A percentile compares a stretch with the other conserved stretches of the same genome.
Conservation (phyloP, 2,329 filamentous ascomycete species). For the Leptographium flavum region DNA sequence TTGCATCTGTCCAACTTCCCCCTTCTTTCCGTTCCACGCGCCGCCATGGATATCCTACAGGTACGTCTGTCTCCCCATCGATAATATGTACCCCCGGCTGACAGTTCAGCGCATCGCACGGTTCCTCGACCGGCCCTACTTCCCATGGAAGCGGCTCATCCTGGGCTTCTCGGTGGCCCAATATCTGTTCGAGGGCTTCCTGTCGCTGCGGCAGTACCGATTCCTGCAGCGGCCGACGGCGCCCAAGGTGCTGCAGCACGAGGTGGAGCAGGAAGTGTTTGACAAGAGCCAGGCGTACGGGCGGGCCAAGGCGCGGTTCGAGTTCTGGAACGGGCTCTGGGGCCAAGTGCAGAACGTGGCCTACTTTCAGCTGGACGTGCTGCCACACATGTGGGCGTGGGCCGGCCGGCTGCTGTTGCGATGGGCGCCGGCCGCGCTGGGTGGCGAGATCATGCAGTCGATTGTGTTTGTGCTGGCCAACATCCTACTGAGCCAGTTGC, state of each 20-base stretch:
- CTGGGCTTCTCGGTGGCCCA: slow-evolving; percentile 88
- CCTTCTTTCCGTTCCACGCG: too few relatives aligned
- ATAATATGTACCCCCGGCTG: too few relatives aligned
- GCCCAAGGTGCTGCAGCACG: slow-evolving; percentile 74
- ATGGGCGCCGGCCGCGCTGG: slow-evolving; percentile 65
- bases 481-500: slow-evolving; percentile 63
- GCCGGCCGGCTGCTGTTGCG: slow-evolving; percentile 60
- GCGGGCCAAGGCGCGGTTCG: slow-evolving; percentile 86
- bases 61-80: neutral
- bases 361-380: slow-evolving; percentile 80
- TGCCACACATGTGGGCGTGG: slow-evolving; percentile 79
- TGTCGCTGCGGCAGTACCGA: slow-evolving; percentile 80
- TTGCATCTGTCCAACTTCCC: too few relatives aligned
- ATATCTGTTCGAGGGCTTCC: slow-evolving; percentile 78
- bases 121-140: slow-evolving; percentile 78
- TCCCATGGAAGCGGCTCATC: slow-evolving; percentile 96
- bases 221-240: slow-evolving; percentile 67
- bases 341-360: slow-evolving; percentile 77
- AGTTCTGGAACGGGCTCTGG: slow-evolving; percentile 68
- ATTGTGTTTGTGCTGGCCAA: slow-evolving; percentile 86
- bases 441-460: slow-evolving; percentile 85
- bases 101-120: slow-evolving; percentile 54
- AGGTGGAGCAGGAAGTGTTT: slow-evolving; percentile 80
- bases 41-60: slow-evolving; percentile 33
- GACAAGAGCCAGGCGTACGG: slow-evolving; percentile 95